A percentile compares a stretch with the other conserved stretches of the same genome.
phyloP scores from a whole-genome alignment of 129 eudicot species.

The Escallonia herrerae region DNA sequence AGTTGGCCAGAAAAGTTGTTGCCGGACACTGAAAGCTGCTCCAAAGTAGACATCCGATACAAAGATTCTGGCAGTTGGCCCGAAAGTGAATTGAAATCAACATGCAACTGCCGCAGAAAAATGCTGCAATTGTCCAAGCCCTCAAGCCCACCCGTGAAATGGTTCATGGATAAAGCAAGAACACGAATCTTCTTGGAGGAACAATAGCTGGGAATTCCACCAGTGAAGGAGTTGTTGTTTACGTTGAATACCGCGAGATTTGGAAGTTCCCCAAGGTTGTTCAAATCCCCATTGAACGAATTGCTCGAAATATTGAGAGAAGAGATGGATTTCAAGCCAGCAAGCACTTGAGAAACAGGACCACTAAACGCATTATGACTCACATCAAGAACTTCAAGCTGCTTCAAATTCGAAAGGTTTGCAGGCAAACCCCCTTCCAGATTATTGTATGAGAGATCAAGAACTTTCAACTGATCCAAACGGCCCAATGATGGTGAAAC shows the following conservation, averaged over 20 bases:
- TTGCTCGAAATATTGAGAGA: conserved; percentile 63
- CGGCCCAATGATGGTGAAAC: conserved; percentile 42
- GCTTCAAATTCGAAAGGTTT: conserved; percentile 50
- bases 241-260: conserved; percentile 56
- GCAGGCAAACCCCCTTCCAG: conserved; percentile 60
- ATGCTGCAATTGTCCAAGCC: conserved; percentile 45
- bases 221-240: conserved; percentile 67
- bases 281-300: conserved; percentile 48
- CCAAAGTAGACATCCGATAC: conserved; percentile 50
- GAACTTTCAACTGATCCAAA: conserved; percentile 41
- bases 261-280: conserved; percentile 50
- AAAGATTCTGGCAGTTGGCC: conserved; percentile 64
- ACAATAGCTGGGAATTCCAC: conserved; percentile 36
- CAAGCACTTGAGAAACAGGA: conserved; percentile 20
- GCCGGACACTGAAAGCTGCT: conserved; percentile 53
- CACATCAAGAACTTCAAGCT: conserved; percentile 50
- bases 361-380: conserved; percentile 38
- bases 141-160: conserved; percentile 58
- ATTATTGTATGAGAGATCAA: conserved; percentile 72
- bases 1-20: conserved; percentile 70
- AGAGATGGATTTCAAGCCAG: conserved; percentile 27
- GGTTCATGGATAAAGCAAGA: conserved; percentile 72
- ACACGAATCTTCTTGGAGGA: conserved; percentile 37
- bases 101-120: conserved; percentile 48
- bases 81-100: conserved; percentile 53